Conservation (phyloP, 305 asterid genomes). For the Lippia alba region DNA sequence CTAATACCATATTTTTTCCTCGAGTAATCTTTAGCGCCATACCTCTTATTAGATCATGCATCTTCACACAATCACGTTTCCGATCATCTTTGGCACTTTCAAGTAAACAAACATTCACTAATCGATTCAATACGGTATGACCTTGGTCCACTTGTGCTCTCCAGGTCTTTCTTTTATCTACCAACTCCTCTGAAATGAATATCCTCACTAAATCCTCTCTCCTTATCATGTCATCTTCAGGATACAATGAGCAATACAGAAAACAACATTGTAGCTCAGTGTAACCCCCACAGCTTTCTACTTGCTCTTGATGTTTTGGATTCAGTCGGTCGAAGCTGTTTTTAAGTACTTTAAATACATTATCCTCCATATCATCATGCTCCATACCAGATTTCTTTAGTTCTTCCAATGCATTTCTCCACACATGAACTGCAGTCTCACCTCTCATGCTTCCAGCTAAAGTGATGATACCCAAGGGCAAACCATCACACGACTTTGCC, state of each 20-base stretch:
- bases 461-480: too few relatives aligned
- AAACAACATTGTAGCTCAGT: conserved; percentile 15
- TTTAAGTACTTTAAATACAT: conserved; percentile 22
- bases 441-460: too few relatives aligned
- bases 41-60: neutral
- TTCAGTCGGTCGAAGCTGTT: conserved; percentile 19
- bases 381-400: conserved; percentile 5
- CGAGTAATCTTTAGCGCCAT: neutral
- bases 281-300: too few relatives aligned
- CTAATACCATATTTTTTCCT: neutral
- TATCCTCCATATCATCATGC: neutral
- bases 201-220: neutral
- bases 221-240: neutral
- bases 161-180: conserved; percentile 2
- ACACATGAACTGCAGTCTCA: too few relatives aligned
- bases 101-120: conserved; percentile 17
- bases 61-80: neutral
- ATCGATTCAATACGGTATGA: neutral
- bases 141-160: neutral
- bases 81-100: neutral
- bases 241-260: conserved; percentile 17
- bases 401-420: conserved; percentile 3
- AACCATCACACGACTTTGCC: too few relatives aligned
- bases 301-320: neutral
- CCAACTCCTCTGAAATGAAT: conserved; percentile 7